Percentiles rank a stretch among this genome's conserved stretches.
Evolutionary conservation across 345 rosid species (phyloP).

Genomic region (Conringia planisiliqua): DNA sequence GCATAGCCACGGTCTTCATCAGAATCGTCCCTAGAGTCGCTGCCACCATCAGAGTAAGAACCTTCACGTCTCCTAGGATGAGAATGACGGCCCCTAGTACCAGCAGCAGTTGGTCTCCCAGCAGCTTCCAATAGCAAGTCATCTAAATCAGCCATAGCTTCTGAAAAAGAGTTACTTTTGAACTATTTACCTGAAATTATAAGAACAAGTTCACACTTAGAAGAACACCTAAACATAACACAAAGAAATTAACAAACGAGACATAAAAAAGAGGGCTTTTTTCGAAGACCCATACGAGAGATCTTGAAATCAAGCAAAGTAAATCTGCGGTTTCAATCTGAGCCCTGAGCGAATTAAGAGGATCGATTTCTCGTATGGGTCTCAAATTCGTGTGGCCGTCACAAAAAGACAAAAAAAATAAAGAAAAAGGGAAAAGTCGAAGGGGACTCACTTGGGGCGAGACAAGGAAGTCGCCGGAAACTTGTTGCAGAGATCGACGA

Average conservation of each 20-base stretch:
- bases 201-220: neutral
- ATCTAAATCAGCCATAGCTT: conserved; percentile 79
- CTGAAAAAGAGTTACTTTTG: neutral
- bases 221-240: neutral
- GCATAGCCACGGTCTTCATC: conserved; percentile 70
- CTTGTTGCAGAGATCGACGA: conserved; percentile 17
- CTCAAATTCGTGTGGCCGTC: too few relatives aligned
- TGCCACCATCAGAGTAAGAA: conserved; percentile 86
- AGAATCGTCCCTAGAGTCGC: conserved; percentile 86
- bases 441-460: conserved; percentile 14
- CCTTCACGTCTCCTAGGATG: conserved; percentile 65
- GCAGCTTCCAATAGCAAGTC: conserved; percentile 96
- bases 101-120: conserved; percentile 67
- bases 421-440: neutral
- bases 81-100: conserved; percentile 51
- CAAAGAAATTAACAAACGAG: neutral
- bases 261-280: too few relatives aligned
- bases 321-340: neutral
- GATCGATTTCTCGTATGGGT: neutral
- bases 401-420: too few relatives aligned
- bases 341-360: neutral
- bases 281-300: neutral
- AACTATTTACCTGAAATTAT: conserved; percentile 29
- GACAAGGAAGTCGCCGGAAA: conserved; percentile 16
- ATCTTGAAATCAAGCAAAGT: neutral